Base-by-base conservation (phyloP, 352 stramenopile species). In the Aphanomyces cochlioides region DNA sequence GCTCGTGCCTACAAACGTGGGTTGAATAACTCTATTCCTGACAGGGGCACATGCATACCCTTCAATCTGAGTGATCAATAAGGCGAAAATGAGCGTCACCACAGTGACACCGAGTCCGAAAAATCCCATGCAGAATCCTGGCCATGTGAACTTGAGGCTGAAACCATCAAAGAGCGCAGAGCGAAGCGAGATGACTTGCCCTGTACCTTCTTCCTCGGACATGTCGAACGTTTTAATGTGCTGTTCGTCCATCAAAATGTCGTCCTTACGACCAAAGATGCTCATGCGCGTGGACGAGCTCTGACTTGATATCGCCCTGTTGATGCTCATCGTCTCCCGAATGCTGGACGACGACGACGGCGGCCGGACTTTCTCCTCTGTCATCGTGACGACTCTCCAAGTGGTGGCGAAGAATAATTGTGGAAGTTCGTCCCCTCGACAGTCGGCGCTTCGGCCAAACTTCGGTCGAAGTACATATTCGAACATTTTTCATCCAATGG, bases 221-320 rank as follows among this genome's bases (percentile, higher is more conserved):
- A 66, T 66, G 28, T 66, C 57, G 41, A 66, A 66, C 6, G 57
- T 21, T 15, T 66, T 40, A 19, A 40, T 36, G 15, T 48, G 28
- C n/a, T 53, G 17, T 3, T 40, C 57, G 39, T 66, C 38, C 15
- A 19, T 40, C 37, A 66, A 38, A 3, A 66, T 43, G 57, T 66
- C 57, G 5, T n/a, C 57, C 34, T 40, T 47, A n/a, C 57, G 57
- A 5, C 57, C 57, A 47, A 66, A 66, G 57, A 66, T 21, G 57
- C 57, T 66, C 57, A 21, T 21, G 37, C 57, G 57, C 37, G 3
- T 37, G 13, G 50, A 58, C 50, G 50, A 53, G 1, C 13, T n/a
- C 45, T 15, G 13, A 53, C 45, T 53, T 53, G 50, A 19, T 19
- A 3, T 37, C 50, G 19, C 36, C 50, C 17, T 19, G 19, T 15